These are phyloP conservation scores for Skeletonema marinoi DNA, from an alignment of 108 stramenopile species.

Conservation along the genomic window DNA sequence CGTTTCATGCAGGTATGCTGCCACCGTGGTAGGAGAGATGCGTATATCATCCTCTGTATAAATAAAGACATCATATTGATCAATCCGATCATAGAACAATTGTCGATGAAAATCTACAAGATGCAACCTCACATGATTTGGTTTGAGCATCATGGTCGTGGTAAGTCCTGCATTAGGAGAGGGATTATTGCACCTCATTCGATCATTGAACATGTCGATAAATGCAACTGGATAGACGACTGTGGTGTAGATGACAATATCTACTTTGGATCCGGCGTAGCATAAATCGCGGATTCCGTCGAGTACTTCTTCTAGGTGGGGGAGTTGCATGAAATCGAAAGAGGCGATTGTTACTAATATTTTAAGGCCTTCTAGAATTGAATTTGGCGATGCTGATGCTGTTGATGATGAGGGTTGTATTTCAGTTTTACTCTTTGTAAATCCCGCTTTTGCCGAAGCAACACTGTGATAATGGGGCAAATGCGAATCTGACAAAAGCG, in stretches of 20 bases:
- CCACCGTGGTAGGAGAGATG: slow-evolving; percentile 76
- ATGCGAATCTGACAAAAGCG: slow-evolving; percentile 2
- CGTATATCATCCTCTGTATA: slow-evolving; percentile 89
- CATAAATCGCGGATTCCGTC: slow-evolving; percentile 80
- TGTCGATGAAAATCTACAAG: slow-evolving; percentile 83
- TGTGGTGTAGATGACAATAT: slow-evolving; percentile 77
- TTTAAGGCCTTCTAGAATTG: slow-evolving; percentile 47
- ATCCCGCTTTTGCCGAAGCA: not conserved
- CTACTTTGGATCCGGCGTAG: slow-evolving; percentile 72
- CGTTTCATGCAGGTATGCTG: slow-evolving; percentile 81
- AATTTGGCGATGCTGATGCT: not conserved
- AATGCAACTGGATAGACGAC: slow-evolving; percentile 59
- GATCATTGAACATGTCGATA: slow-evolving; percentile 78
- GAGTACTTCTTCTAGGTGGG: slow-evolving; percentile 84
- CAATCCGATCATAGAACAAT: slow-evolving; percentile 77
- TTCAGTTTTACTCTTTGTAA: not conserved
- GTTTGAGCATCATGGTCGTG: slow-evolving; percentile 62
- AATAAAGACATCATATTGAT: slow-evolving; percentile 82
- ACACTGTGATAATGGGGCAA: slow-evolving; percentile 3
- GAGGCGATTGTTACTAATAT: slow-evolving; percentile 79
- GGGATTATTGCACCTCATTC: slow-evolving; percentile 64
- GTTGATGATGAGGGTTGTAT: not conserved
- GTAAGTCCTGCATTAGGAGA: slow-evolving; percentile 53
- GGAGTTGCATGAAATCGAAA: slow-evolving; percentile 81
- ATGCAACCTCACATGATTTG: slow-evolving; percentile 62